A percentile compares a stretch with the other conserved stretches of the same genome.
Conservation (phyloP, 2,329 filamentous ascomycete species). For the Trichoderma hamatum region DNA sequence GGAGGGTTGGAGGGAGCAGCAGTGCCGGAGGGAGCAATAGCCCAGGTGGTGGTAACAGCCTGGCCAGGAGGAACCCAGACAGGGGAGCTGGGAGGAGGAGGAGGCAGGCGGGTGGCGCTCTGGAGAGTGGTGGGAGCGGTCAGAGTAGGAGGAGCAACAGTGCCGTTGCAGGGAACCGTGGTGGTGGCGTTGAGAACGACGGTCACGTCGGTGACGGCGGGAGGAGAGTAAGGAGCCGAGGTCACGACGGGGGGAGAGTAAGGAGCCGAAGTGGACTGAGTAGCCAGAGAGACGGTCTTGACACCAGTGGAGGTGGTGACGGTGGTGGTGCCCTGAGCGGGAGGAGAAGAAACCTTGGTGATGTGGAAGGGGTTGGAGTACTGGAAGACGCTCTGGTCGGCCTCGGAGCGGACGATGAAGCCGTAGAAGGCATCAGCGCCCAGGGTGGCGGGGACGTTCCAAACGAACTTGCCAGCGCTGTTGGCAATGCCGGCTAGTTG, state of each 20-base stretch:
- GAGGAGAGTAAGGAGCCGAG: conserved; percentile 3
- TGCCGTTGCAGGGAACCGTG: conserved; percentile 36
- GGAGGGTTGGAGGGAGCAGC: conserved; percentile 34
- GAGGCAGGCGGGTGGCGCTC: conserved; percentile 33
- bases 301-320: conserved; percentile 36
- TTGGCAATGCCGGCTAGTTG: conserved; percentile 52
- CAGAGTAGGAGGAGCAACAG: conserved; percentile 29
- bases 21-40: conserved; percentile 31
- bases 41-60: conserved; percentile 29
- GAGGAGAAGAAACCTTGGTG: conserved; percentile 43
- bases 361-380: conserved; percentile 66
- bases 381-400: conserved; percentile 56
- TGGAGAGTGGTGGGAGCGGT: conserved; percentile 32
- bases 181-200: conserved; percentile 29
- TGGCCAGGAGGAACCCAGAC: conserved; percentile 30
- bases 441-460: conserved; percentile 53
- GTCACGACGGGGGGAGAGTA: conserved; percentile 2
- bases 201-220: conserved; percentile 30
- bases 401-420: conserved; percentile 56
- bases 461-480: conserved; percentile 50
- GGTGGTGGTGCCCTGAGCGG: conserved; percentile 33
- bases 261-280: conserved; percentile 32
- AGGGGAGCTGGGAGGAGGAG: conserved; percentile 34
- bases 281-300: conserved; percentile 39
- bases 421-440: conserved; percentile 57